These are phyloP conservation scores for Hortiboletus rubellus DNA, from an alignment of 1,284 basidiomycete species.

Conservation along the genomic window DNA sequence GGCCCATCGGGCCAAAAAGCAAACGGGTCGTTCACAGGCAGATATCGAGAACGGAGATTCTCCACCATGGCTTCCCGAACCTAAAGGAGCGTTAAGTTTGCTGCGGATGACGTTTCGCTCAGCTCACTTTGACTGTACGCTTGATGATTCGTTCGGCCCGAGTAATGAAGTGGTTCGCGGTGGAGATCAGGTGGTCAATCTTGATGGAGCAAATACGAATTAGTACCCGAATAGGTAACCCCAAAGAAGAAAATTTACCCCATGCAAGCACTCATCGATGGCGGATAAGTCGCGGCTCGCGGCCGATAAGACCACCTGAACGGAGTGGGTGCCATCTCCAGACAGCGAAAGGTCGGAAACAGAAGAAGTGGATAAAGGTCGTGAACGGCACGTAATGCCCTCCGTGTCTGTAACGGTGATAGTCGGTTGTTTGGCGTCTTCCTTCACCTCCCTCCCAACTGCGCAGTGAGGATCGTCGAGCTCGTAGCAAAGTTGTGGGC, in stretches of 20 bases:
- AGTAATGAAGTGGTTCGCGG: slow-evolving; percentile 51
- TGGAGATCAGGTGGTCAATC: slow-evolving; percentile 54
- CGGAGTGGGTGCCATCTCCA: slow-evolving; percentile 39
- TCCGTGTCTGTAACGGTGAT: slow-evolving; percentile 30
- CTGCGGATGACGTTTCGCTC: slow-evolving; percentile 1
- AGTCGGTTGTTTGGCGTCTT: slow-evolving; percentile 17
- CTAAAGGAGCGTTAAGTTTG: slow-evolving; percentile 12
- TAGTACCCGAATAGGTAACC: slow-evolving; percentile 15
- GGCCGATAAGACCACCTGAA: slow-evolving; percentile 47
- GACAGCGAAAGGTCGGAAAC: slow-evolving; percentile 7
- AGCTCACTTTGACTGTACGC: slow-evolving; percentile 51
- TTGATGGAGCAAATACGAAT: slow-evolving; percentile 24
- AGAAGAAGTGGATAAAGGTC: slow-evolving; percentile 1
- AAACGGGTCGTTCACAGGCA: slow-evolving; percentile 21
- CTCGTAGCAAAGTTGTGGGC: slow-evolving; percentile 40
- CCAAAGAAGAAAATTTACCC: slow-evolving; percentile 22
- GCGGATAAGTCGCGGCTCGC: slow-evolving; percentile 54
- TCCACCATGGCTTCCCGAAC: slow-evolving; percentile 30
- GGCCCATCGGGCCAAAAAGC: slow-evolving; percentile 16
- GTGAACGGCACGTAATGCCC: slow-evolving; percentile 22
- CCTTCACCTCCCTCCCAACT: slow-evolving; percentile 43
- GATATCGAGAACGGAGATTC: slow-evolving; percentile 31
- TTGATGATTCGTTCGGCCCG: slow-evolving; percentile 52
- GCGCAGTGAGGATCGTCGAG: slow-evolving; percentile 37
- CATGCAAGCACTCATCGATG: slow-evolving; percentile 44